Evolutionary conservation across 2,329 filamentous ascomycete species (phyloP).

Genomic region (Aspergillus aculeatinus): DNA sequence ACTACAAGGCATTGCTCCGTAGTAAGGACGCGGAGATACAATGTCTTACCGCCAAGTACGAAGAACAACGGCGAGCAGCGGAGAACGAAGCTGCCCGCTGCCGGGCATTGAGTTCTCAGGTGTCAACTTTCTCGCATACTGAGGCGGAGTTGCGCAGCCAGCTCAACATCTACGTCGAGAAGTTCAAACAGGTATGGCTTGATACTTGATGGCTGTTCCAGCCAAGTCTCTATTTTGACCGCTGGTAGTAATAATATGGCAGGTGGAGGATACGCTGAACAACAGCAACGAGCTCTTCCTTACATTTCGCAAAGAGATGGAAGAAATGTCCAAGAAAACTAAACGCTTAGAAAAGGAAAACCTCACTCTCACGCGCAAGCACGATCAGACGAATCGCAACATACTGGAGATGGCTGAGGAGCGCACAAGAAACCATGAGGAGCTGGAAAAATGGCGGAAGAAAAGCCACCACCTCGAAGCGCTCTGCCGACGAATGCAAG

Average conservation of each 20-base stretch:
- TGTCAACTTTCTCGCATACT: slow-evolving; percentile 93
- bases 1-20: slow-evolving; percentile 87
- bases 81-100: slow-evolving; percentile 78
- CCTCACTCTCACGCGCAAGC: slow-evolving; percentile 82
- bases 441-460: slow-evolving; percentile 75
- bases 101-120: slow-evolving; percentile 82
- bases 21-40: slow-evolving; percentile 96
- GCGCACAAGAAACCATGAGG: slow-evolving; percentile 70
- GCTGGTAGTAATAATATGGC: slow-evolving; percentile 50
- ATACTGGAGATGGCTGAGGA: slow-evolving; percentile 98
- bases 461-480: slow-evolving; percentile 90
- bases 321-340: slow-evolving; percentile 99
- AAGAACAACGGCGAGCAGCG: slow-evolving; percentile 84
- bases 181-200: slow-evolving; percentile 91
- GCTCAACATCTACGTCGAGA: slow-evolving; percentile 97
- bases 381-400: slow-evolving; percentile 89
- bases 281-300: slow-evolving; percentile 97
- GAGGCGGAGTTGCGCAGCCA: slow-evolving; percentile 92
- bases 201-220: slow-evolving; percentile 13
- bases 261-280: slow-evolving; percentile 98
- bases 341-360: slow-evolving; percentile 97
- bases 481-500: slow-evolving; percentile 94
- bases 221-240: slow-evolving; percentile 21
- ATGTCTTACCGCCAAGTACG: slow-evolving; percentile 81
- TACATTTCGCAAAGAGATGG: slow-evolving; percentile 98